A percentile compares a stretch with the other conserved stretches of the same genome.
phyloP scores from a whole-genome alignment of 202 grass and related monocot genomes.

The Cymbopogon flexuosus region DNA sequence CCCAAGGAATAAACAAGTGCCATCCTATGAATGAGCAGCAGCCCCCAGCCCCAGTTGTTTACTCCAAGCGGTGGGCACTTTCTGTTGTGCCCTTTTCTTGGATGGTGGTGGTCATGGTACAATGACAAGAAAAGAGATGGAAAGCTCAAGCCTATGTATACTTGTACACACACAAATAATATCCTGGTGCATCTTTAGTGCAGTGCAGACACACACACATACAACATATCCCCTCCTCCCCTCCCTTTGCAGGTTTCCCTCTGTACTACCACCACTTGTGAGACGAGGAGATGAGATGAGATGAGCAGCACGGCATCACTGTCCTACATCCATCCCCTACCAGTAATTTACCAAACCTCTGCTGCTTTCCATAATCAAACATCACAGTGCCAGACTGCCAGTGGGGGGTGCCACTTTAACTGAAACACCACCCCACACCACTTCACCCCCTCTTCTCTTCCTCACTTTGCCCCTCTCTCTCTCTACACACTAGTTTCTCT shows the following conservation, averaged over 20 bases:
- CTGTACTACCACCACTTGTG: constrained; percentile 29
- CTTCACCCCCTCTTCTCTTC: neutral
- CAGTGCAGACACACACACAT: constrained; percentile 31
- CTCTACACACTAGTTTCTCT: neutral
- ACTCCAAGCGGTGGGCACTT: constrained; percentile 23
- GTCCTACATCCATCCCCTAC: constrained; percentile 36
- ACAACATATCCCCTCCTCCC: constrained; percentile 28
- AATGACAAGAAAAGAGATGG: constrained; percentile 12
- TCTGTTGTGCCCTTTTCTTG: constrained; percentile 32
- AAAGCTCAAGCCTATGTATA: constrained; percentile 24
- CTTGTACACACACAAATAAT: constrained; percentile 21
- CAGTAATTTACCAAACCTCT: constrained; percentile 59
- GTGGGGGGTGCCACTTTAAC: constrained; percentile 48
- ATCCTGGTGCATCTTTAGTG: constrained; percentile 30
- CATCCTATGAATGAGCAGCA: constrained; percentile 29
- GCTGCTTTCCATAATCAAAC: constrained; percentile 57
- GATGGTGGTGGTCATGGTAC: constrained; percentile 41
- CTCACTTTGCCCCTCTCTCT: neutral
- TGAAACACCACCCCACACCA: constrained; percentile 33
- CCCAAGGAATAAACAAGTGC: constrained; percentile 35
- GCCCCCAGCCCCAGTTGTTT: constrained; percentile 24
- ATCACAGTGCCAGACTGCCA: constrained; percentile 22
- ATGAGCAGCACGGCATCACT: constrained; percentile 2
- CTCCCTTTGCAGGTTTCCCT: constrained; percentile 4
- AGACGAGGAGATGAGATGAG: neutral